These are phyloP conservation scores for Verticillium albo-atrum DNA, from an alignment of 2,329 filamentous ascomycete genomes.

Conservation along the genomic window DNA sequence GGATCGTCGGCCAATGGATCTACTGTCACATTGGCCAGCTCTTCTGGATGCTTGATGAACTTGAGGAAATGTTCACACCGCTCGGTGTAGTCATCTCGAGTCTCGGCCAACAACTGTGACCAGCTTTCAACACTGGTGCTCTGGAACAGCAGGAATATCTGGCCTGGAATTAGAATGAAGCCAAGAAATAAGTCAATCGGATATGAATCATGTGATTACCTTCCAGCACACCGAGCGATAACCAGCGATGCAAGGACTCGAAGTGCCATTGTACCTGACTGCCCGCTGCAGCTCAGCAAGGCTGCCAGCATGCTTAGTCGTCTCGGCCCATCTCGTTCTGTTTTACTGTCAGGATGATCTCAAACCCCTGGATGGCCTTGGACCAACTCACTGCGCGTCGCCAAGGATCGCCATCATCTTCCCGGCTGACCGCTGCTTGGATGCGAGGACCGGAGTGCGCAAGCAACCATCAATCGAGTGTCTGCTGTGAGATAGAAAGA, in stretches of 20 bases:
- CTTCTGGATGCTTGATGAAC: constrained; percentile 80
- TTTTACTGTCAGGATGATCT: not conserved
- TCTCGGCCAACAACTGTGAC: constrained; percentile 61
- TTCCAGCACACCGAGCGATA: constrained; percentile 92
- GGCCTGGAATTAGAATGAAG: constrained; percentile 6
- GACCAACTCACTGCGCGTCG: not conserved
- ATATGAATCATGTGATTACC: constrained; percentile 38
- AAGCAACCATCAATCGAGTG: not conserved
- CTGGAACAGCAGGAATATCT: constrained; percentile 80
- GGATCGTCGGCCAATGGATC: constrained; percentile 86
- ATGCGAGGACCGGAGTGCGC: not conserved
- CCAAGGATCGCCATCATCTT: not conserved
- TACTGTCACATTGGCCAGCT: constrained; percentile 62
- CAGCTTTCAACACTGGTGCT: constrained; percentile 62
- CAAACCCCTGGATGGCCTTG: too few species aligned
- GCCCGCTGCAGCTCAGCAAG: constrained; percentile 59
- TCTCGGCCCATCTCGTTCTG: constrained; percentile 65
- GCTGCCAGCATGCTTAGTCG: constrained; percentile 52
- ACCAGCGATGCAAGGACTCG: constrained; percentile 64
- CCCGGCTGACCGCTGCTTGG: not conserved
- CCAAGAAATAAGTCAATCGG: constrained; percentile 1
- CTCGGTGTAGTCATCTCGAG: constrained; percentile 69
- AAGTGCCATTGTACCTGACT: constrained; percentile 54
- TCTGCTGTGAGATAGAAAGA: not conserved
- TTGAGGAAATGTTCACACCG: constrained; percentile 71